Conservation (phyloP, 768 basidiomycete genomes). For the Tylopilus sp. region DNA sequence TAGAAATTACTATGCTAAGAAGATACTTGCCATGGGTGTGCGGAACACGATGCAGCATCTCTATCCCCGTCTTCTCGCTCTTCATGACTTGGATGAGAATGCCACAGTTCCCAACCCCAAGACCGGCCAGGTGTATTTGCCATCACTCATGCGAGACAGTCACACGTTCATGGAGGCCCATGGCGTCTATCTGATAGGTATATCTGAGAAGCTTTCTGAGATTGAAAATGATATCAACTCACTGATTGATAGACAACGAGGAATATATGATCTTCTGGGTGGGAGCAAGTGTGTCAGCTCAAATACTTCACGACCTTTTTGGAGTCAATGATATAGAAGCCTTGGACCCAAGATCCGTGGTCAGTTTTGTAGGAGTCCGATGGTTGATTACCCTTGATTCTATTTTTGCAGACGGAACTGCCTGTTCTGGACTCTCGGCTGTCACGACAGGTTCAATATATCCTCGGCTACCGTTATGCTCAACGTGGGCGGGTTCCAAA, state of each 20-base stretch:
- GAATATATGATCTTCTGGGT: slow-evolving; percentile 89
- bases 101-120: slow-evolving; percentile 64
- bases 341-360: slow-evolving; percentile 61
- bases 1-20: slow-evolving; percentile 80
- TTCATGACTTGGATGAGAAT: slow-evolving; percentile 77
- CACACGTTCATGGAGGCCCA: slow-evolving; percentile 85
- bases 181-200: slow-evolving; percentile 93
- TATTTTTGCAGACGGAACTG: slow-evolving; percentile 52
- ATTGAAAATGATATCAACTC: slow-evolving; percentile 14
- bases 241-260: slow-evolving; percentile 67
- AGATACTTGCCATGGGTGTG: slow-evolving; percentile 66
- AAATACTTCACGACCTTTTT: slow-evolving; percentile 79
- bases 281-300: slow-evolving; percentile 76
- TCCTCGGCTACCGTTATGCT: slow-evolving; percentile 63
- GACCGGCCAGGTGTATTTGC: slow-evolving; percentile 60
- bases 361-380: slow-evolving; percentile 32
- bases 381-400: slow-evolving; percentile 1
- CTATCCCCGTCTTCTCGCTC: slow-evolving; percentile 83
- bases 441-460: slow-evolving; percentile 82
- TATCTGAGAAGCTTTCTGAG: slow-evolving; percentile 19
- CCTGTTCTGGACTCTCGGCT: slow-evolving; percentile 70
- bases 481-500: slow-evolving; percentile 55
- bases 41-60: slow-evolving; percentile 71
- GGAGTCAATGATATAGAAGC: slow-evolving; percentile 75
- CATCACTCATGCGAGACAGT: slow-evolving; percentile 76